A percentile compares a stretch with the other conserved stretches of the same genome.
phyloP scores from a whole-genome alignment of 257 asterid genomes.

The Ballota nigra region DNA sequence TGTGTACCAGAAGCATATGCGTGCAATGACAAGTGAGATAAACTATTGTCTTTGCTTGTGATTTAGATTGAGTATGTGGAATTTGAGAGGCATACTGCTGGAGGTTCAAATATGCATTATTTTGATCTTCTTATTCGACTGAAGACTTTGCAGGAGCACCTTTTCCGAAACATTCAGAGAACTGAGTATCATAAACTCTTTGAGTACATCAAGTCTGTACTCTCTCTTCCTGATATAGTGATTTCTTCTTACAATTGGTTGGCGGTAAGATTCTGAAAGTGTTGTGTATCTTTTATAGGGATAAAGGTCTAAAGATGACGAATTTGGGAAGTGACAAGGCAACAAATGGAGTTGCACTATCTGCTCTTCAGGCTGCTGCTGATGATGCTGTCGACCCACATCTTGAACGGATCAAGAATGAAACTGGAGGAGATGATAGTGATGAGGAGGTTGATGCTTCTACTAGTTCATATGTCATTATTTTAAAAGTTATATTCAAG shows the following conservation, averaged over 20 bases:
- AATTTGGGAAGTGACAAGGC: slow-evolving; percentile 47
- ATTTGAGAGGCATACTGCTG: slow-evolving; percentile 87
- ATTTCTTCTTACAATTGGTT: neutral
- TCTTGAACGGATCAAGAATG: slow-evolving; percentile 71
- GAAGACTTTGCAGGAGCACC: slow-evolving; percentile 82
- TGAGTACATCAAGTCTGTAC: slow-evolving; percentile 58
- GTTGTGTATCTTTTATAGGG: slow-evolving; percentile 36
- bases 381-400: slow-evolving; percentile 87
- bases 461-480: neutral
- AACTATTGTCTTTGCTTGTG: neutral
- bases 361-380: slow-evolving; percentile 47
- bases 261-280: slow-evolving; percentile 4
- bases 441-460: slow-evolving; percentile 68
- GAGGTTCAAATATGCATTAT: slow-evolving; percentile 88
- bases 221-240: slow-evolving; percentile 6
- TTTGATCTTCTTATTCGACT: slow-evolving; percentile 81
- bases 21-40: slow-evolving; percentile 16
- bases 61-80: slow-evolving; percentile 76
- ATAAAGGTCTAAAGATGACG: slow-evolving; percentile 70
- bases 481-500: neutral
- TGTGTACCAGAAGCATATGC: neutral
- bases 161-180: slow-evolving; percentile 85
- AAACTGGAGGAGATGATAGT: slow-evolving; percentile 64
- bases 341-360: slow-evolving; percentile 48
- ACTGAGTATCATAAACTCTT: slow-evolving; percentile 68